phyloP scores from a whole-genome alignment of 768 basidiomycete genomes.

The Leccinum subgranulosum region DNA sequence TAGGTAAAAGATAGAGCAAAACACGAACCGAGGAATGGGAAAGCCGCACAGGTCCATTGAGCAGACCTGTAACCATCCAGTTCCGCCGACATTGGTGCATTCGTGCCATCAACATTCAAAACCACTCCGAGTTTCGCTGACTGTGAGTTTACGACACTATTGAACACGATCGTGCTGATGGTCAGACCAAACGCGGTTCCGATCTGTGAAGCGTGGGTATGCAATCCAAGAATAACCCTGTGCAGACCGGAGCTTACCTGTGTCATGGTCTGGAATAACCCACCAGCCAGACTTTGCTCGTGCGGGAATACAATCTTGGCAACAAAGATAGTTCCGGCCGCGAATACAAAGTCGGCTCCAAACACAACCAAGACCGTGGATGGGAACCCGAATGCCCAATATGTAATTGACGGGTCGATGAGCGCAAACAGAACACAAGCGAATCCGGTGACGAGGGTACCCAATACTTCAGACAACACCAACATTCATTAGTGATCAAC shows the following conservation, averaged over 20 bases:
- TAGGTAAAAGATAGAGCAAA: neutral
- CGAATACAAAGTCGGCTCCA: slow-evolving; percentile 76
- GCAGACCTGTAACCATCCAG: slow-evolving; percentile 59
- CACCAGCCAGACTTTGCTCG: slow-evolving; percentile 76
- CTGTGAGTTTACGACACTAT: slow-evolving; percentile 42
- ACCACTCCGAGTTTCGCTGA: slow-evolving; percentile 32
- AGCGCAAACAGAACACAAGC: slow-evolving; percentile 68
- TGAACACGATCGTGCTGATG: slow-evolving; percentile 68
- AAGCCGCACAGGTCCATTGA: slow-evolving; percentile 62
- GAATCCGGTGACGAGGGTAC: slow-evolving; percentile 54
- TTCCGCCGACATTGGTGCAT: slow-evolving; percentile 35
- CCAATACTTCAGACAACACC: slow-evolving; percentile 35
- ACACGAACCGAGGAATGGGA: slow-evolving; percentile 52
- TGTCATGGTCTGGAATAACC: slow-evolving; percentile 75
- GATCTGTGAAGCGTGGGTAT: slow-evolving; percentile 36
- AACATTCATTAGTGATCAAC: neutral
- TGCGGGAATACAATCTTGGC: slow-evolving; percentile 62
- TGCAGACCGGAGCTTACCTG: slow-evolving; percentile 42
- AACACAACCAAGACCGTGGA: slow-evolving; percentile 61
- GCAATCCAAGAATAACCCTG: neutral
- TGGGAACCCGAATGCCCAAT: slow-evolving; percentile 78
- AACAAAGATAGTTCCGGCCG: slow-evolving; percentile 71
- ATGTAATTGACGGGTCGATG: slow-evolving; percentile 52
- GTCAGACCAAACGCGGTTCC: slow-evolving; percentile 71
- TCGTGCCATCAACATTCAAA: slow-evolving; percentile 24